A percentile compares a stretch with the other conserved stretches of the same genome.
These are phyloP conservation scores for Kuraishia floccosa DNA, from an alignment of 805 yeast species.

Conservation along the genomic window DNA sequence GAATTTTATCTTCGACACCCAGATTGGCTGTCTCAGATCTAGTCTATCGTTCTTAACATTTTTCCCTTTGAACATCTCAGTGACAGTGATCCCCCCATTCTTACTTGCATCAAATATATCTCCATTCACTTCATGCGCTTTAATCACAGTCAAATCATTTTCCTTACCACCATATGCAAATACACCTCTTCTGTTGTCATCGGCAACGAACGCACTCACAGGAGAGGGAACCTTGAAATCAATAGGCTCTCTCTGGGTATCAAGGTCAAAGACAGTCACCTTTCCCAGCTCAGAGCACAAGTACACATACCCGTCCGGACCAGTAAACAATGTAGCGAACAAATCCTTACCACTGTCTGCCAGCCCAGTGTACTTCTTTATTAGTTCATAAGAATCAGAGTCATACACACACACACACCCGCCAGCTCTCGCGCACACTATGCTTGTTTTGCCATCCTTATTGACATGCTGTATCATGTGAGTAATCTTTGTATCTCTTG, in stretches of 20 bases:
- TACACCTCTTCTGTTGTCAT: conserved; percentile 34
- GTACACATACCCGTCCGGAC: conserved; percentile 13
- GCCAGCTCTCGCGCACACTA: conserved; percentile 29
- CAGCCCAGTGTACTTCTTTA: conserved; percentile 8
- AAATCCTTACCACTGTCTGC: conserved; percentile 15
- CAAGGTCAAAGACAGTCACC: conserved; percentile 13
- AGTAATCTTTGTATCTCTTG: conserved; percentile 22
- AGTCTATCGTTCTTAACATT: conserved; percentile 75
- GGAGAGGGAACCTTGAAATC: conserved; percentile 29
- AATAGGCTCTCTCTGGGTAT: conserved; percentile 16
- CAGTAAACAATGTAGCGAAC: conserved; percentile 22
- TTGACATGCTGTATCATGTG: conserved; percentile 14
- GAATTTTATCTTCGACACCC: conserved; percentile 54
- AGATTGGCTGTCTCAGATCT: conserved; percentile 73
- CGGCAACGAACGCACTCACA: conserved; percentile 32
- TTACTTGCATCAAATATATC: conserved; percentile 9
- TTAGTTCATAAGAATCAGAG: conserved; percentile 8
- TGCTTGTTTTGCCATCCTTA: conserved; percentile 17
- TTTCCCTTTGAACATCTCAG: conserved; percentile 53
- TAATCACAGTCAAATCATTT: conserved; percentile 47
- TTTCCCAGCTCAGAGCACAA: conserved; percentile 22
- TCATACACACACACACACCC: conserved; percentile 32
- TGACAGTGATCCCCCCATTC: conserved; percentile 10
- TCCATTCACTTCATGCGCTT: conserved; percentile 11
- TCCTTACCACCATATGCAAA: conserved; percentile 87